Base-by-base conservation (phyloP, 192 early-diverging fungal species). In the Umbelopsis vinacea region DNA sequence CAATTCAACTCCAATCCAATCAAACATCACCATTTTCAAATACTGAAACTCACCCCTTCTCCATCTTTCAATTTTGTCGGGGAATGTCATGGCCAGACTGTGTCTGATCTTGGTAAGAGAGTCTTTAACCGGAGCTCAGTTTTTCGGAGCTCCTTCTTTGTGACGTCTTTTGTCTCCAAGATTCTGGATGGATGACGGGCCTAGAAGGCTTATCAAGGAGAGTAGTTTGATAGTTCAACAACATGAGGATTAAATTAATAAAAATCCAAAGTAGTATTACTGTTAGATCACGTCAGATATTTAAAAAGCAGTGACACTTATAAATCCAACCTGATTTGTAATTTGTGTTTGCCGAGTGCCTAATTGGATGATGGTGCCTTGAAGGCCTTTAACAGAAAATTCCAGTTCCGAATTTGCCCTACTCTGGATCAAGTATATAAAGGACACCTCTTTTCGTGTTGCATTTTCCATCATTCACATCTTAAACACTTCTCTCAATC, bases 361-460 rank as follows among this genome's bases (percentile, higher is more conserved):
- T 63, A 26, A 37, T 63, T 37, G 11, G 53, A 54, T 24, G 22
- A 22, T 24, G 12, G 15, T 50, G 48, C 15, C 26, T 63, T 63
- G 33, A 29, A 1, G 19, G 33, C 57, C 11, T 35, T 35, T 19
- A 37, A 29, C 3, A 29, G 29, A 19, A 63, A 33, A 60, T 60
- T 63, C 35, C 35, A 15, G 10, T 63, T 63, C 57, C 57, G 57
- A 63, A 15, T 63, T 63, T 37, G 33, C 35, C 57, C 57, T 63
- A 17, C 7, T 1, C 33, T 63, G 9, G 14, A 63, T 37, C 17
- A 63, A 37, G 33, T 63, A 63, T 63, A 63, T 63, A 63, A 63
- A 63, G 57, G 11, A 10, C 33, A 63, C 2, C 40, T 4, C 11
- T 43, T 35, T 63, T 11, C n/a, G 26, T 35, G 26, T 15, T 63